These are phyloP conservation scores for Laguncularia racemosa DNA, from an alignment of 345 rosid species.

Conservation along the genomic window DNA sequence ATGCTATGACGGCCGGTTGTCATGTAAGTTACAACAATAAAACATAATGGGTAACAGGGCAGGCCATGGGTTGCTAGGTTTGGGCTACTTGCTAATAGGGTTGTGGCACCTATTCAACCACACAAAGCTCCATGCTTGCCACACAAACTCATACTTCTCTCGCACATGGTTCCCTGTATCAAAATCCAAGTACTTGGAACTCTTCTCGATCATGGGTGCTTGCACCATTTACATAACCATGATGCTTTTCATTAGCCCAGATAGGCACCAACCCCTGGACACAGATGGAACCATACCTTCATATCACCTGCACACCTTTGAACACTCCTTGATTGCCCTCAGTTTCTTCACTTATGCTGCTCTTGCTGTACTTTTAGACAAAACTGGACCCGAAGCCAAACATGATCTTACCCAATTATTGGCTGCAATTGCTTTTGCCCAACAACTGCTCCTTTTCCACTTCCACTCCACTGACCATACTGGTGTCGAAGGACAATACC, in stretches of 20 bases:
- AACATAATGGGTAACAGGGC: too few relatives aligned
- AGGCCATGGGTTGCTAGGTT: constrained; percentile 67
- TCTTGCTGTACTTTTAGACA: constrained; percentile 48
- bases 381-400: constrained; percentile 12
- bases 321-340: constrained; percentile 53
- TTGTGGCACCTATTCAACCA: constrained; percentile 76
- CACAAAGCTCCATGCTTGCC: constrained; percentile 37
- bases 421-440: constrained; percentile 51
- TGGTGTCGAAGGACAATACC: constrained; percentile 75
- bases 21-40: too few relatives aligned
- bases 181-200: constrained; percentile 50
- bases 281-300: constrained; percentile 65
- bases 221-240: constrained; percentile 52
- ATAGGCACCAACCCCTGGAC: constrained; percentile 60
- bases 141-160: constrained; percentile 46
- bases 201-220: constrained; percentile 37
- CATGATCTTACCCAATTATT: constrained; percentile 35
- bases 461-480: constrained; percentile 69
- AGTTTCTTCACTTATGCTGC: constrained; percentile 51
- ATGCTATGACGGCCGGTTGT: too few relatives aligned
- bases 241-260: constrained; percentile 65
- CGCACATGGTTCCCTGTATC: constrained; percentile 50
- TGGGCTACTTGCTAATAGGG: constrained; percentile 49
- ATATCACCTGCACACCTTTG: constrained; percentile 71
- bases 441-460: constrained; percentile 58